Percentiles rank a stretch among this genome's conserved stretches.
These are phyloP conservation scores for Syncephalastrum racemosum DNA, from an alignment of 371 early-diverging fungal genomes.

Conservation along the genomic window DNA sequence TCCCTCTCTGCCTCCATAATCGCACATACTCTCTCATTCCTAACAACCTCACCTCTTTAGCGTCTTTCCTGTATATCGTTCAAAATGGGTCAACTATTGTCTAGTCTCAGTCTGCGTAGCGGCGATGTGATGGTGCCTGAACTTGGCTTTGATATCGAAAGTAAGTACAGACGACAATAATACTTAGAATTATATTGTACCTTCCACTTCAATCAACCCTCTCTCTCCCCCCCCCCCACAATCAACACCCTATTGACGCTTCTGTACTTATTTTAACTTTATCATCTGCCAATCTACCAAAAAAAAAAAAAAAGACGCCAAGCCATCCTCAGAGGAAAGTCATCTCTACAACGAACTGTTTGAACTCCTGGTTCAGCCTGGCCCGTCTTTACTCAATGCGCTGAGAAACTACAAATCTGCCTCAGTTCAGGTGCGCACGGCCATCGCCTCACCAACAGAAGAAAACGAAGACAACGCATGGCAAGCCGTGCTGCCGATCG, in stretches of 20 bases:
- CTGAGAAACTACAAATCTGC: constrained; percentile 54
- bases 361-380: constrained; percentile 49
- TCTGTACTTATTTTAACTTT: too few species aligned
- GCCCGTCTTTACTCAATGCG: constrained; percentile 39
- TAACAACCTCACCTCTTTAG: background rate
- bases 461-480: constrained; percentile 89
- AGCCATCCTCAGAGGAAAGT: constrained; percentile 52
- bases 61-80: background rate
- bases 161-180: constrained; percentile 25
- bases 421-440: constrained; percentile 54
- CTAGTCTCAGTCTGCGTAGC: constrained; percentile 40
- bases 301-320: constrained; percentile 41
- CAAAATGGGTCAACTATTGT: constrained; percentile 45
- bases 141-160: constrained; percentile 52
- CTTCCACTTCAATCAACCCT: too few species aligned
- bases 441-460: constrained; percentile 78
- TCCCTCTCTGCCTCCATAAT: constrained; percentile 3
- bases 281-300: constrained; percentile 5
- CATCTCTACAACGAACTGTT: constrained; percentile 47
- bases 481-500: constrained; percentile 82
- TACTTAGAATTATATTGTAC: too few species aligned
- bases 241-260: too few species aligned
- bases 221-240: too few species aligned
- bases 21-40: background rate
- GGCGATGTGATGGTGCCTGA: constrained; percentile 45